Conservation (phyloP, 805 yeast genomes). For the Candida silvicultrix region DNA sequence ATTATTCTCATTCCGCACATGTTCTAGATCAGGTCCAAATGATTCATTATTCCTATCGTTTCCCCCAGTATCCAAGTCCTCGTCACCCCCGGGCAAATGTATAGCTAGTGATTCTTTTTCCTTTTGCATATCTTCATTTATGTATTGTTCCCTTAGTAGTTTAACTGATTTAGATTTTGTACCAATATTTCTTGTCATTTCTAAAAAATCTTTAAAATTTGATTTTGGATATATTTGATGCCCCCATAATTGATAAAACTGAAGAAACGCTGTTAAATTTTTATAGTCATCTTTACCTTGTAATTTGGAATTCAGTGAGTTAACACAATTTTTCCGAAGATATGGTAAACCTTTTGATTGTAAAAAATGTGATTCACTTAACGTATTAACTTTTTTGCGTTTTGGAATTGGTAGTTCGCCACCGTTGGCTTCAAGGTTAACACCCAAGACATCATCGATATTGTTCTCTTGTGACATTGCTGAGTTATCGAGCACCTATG, state of each 20-base stretch:
- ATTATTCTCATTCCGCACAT: background rate
- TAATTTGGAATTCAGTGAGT: slow-evolving; percentile 16
- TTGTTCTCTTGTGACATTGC: background rate
- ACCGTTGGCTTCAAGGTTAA: background rate
- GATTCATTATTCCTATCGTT: background rate
- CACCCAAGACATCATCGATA: background rate
- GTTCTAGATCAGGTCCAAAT: background rate
- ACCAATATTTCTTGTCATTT: slow-evolving; percentile 45
- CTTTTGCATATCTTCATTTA: slow-evolving; percentile 30
- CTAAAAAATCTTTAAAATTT: slow-evolving; percentile 62
- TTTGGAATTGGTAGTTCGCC: background rate
- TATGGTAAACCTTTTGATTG: slow-evolving; percentile 50
- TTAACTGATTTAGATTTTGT: slow-evolving; percentile 33
- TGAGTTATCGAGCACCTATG: too few relatives aligned
- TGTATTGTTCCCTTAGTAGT: slow-evolving; percentile 32
- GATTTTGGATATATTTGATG: slow-evolving; percentile 76
- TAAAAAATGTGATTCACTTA: slow-evolving; percentile 46
- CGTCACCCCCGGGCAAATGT: background rate
- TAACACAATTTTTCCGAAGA: slow-evolving; percentile 31
- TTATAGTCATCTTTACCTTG: slow-evolving; percentile 37
- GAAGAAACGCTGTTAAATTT: slow-evolving; percentile 43
- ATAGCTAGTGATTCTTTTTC: background rate
- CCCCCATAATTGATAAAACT: slow-evolving; percentile 68
- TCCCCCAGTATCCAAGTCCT: background rate
- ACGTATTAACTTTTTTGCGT: slow-evolving; percentile 25